These are phyloP conservation scores for Gaertneriomyces sp. DNA, from an alignment of 192 early-diverging fungal genomes.

Conservation along the genomic window DNA sequence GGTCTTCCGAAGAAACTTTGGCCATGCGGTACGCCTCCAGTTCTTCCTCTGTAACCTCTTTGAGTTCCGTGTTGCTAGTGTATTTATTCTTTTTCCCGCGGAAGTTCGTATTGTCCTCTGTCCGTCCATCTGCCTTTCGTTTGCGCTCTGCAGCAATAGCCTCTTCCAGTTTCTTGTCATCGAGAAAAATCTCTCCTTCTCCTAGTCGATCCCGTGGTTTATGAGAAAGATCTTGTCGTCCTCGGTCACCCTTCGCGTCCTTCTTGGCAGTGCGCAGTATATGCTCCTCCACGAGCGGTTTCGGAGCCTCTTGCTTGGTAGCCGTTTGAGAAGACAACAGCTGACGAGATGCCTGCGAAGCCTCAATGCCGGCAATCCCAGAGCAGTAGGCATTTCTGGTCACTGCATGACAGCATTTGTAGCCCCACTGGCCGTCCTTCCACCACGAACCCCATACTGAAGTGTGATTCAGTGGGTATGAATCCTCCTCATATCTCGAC, in stretches of 20 bases:
- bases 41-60: constrained; percentile 61
- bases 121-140: constrained; percentile 20
- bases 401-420: constrained; percentile 84
- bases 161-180: constrained; percentile 48
- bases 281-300: constrained; percentile 36
- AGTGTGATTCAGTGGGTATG: constrained; percentile 76
- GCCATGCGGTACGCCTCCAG: constrained; percentile 62
- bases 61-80: constrained; percentile 13
- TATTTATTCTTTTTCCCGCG: constrained; percentile 31
- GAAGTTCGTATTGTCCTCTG: constrained; percentile 18
- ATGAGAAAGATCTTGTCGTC: constrained; percentile 21
- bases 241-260: constrained; percentile 17
- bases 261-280: constrained; percentile 33
- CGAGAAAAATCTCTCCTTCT: constrained; percentile 57
- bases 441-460: constrained; percentile 95
- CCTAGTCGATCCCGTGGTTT: constrained; percentile 41
- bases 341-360: constrained; percentile 44
- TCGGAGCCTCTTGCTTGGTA: neutral
- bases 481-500: constrained; percentile 91
- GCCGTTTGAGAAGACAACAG: constrained; percentile 25
- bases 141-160: constrained; percentile 50
- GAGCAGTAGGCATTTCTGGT: constrained; percentile 86
- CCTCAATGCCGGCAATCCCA: constrained; percentile 72
- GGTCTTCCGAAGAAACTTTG: constrained; percentile 49
- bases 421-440: constrained; percentile 94